These are phyloP conservation scores for Cyclocybe cylindracea DNA, from an alignment of 768 basidiomycete genomes.

Conservation along the genomic window DNA sequence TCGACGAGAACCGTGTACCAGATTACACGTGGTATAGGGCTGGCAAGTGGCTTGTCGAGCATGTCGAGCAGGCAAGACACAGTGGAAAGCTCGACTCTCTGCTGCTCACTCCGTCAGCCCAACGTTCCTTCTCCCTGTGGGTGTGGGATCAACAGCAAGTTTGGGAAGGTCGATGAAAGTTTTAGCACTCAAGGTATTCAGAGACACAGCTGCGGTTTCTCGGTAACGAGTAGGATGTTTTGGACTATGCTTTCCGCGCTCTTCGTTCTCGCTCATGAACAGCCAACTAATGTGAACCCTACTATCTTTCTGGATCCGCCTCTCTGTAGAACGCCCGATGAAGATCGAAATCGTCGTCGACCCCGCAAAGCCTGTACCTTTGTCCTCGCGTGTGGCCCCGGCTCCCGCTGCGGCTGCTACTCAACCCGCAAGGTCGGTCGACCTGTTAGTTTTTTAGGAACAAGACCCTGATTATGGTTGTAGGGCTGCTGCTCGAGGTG, in stretches of 20 bases:
- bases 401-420: constrained; percentile 45
- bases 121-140: constrained; percentile 13
- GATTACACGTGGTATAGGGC: neutral
- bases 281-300: constrained; percentile 47
- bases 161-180: constrained; percentile 4
- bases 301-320: constrained; percentile 36
- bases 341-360: constrained; percentile 98
- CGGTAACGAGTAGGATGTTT: constrained; percentile 34
- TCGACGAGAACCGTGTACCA: constrained; percentile 12
- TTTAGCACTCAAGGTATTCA: constrained; percentile 16
- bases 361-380: constrained; percentile 68
- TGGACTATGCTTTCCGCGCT: constrained; percentile 36
- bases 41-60: neutral
- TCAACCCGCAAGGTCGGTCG: constrained; percentile 30
- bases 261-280: constrained; percentile 44
- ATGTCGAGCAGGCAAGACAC: neutral
- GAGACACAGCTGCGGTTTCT: constrained; percentile 43
- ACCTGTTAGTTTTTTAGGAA: neutral
- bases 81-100: neutral
- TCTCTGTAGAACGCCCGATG: constrained; percentile 87
- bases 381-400: constrained; percentile 87
- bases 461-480: constrained; percentile 12
- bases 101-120: constrained; percentile 30
- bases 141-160: constrained; percentile 1
- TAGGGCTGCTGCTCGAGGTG: constrained; percentile 39